These are phyloP conservation scores for Xerocomus potaroensis DNA, from an alignment of 768 basidiomycete species.

Conservation along the genomic window DNA sequence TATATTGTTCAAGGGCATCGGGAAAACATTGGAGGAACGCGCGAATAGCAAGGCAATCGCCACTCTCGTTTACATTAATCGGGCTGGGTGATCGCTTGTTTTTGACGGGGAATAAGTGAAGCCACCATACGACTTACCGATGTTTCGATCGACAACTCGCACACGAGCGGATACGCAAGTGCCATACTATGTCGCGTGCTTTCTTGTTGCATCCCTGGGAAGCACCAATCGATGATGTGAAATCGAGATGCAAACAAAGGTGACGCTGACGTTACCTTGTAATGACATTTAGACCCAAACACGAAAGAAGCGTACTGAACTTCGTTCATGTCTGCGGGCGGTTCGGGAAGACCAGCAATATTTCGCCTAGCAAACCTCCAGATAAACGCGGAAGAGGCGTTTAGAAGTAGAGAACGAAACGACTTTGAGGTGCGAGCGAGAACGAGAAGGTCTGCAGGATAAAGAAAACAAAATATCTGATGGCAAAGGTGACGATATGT, in stretches of 20 bases:
- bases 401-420: constrained; percentile 39
- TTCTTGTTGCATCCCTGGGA: constrained; percentile 22
- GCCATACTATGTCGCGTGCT: constrained; percentile 29
- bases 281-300: constrained; percentile 46
- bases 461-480: constrained; percentile 43
- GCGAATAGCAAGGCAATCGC: constrained; percentile 7
- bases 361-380: constrained; percentile 34
- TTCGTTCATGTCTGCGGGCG: constrained; percentile 44
- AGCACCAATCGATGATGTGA: neutral
- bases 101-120: neutral
- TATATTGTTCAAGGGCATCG: constrained; percentile 16
- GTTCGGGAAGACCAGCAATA: constrained; percentile 40
- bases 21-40: constrained; percentile 7
- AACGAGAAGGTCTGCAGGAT: constrained; percentile 42
- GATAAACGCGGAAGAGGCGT: constrained; percentile 26
- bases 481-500: neutral
- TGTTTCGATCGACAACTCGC: constrained; percentile 22
- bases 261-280: constrained; percentile 13
- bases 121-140: constrained; percentile 15
- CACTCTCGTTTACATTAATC: constrained; percentile 11
- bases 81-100: constrained; percentile 10
- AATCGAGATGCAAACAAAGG: neutral
- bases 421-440: constrained; percentile 41
- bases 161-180: constrained; percentile 32
- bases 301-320: constrained; percentile 47